phyloP scores from a whole-genome alignment of 192 early-diverging fungal species.

The Phlyctochytrium planicorne region DNA sequence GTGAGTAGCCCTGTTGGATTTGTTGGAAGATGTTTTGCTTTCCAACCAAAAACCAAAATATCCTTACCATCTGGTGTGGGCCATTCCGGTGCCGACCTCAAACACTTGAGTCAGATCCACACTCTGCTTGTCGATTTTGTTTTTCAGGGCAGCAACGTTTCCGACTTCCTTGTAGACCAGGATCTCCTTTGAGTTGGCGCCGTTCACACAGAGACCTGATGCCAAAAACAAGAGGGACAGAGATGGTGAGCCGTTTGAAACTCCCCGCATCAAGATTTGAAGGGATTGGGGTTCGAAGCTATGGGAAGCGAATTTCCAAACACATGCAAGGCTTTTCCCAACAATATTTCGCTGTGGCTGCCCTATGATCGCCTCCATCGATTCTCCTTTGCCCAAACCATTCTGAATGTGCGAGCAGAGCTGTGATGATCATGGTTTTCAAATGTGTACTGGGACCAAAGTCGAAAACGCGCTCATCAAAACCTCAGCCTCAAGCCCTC shows the following conservation, averaged over 20 bases:
- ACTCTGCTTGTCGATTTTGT: conserved; percentile 47
- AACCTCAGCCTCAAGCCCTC: no score
- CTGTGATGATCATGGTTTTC: no score
- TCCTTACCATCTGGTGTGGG: conserved; percentile 59
- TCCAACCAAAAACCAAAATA: conserved; percentile 1
- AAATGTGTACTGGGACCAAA: no score
- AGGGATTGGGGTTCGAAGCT: no score
- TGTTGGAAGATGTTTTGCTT: neutral
- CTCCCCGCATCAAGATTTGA: no score
- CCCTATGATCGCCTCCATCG: no score
- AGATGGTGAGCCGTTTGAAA: conserved; percentile 1
- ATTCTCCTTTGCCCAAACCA: no score
- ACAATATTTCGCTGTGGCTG: no score
- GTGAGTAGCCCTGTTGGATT: conserved; percentile 56
- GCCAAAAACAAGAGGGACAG: neutral
- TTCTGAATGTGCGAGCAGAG: no score
- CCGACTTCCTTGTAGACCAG: conserved; percentile 54
- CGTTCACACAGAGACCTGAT: conserved; percentile 47
- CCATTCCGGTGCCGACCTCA: conserved; percentile 54
- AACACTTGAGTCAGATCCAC: conserved; percentile 61
- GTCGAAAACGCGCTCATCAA: no score
- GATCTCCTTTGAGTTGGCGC: conserved; percentile 64
- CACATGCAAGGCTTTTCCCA: no score
- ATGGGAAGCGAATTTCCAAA: no score
- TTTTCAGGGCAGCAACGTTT: conserved; percentile 51